These are phyloP conservation scores for Trichoderma atroviride DNA, from an alignment of 2,329 filamentous ascomycete species.

Conservation along the genomic window DNA sequence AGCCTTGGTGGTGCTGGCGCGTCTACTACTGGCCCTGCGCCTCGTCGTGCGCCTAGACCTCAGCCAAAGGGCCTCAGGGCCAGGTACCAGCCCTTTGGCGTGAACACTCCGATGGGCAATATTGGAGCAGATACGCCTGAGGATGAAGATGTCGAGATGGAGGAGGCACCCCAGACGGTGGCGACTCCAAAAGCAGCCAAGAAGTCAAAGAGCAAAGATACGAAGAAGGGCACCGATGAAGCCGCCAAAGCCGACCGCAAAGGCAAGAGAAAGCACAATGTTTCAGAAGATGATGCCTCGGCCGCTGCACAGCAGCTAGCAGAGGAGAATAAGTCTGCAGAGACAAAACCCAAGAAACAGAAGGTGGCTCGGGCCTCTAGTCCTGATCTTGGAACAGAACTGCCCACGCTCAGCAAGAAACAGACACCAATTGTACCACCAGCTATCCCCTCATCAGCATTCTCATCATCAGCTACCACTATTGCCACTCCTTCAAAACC, in stretches of 20 bases:
- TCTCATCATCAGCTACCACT: constrained; percentile 27
- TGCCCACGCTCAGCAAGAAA: constrained; percentile 34
- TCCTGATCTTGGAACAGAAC: constrained; percentile 41
- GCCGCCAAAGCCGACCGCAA: constrained; percentile 33
- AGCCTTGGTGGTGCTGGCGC: constrained; percentile 50
- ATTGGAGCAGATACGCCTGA: constrained; percentile 50
- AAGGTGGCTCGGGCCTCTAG: constrained; percentile 40
- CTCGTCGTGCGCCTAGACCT: constrained; percentile 57
- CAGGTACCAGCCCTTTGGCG: constrained; percentile 68
- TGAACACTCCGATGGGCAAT: constrained; percentile 40
- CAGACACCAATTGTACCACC: constrained; percentile 42
- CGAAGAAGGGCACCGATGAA: constrained; percentile 6
- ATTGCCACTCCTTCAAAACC: constrained; percentile 34
- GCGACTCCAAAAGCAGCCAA: constrained; percentile 30
- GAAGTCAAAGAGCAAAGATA: constrained; percentile 36
- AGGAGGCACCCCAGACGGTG: constrained; percentile 39
- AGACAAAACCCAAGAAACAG: constrained; percentile 49
- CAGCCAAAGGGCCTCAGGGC: constrained; percentile 70
- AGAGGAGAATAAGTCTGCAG: constrained; percentile 39
- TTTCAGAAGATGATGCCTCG: constrained; percentile 44
- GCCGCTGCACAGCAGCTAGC: constrained; percentile 42
- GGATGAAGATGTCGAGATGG: constrained; percentile 51
- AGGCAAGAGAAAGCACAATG: constrained; percentile 43
- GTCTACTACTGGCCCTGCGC: constrained; percentile 45
- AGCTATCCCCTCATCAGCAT: constrained; percentile 33